phyloP scores from a whole-genome alignment of 192 early-diverging fungal genomes.

The Geranomyces variabilis region DNA sequence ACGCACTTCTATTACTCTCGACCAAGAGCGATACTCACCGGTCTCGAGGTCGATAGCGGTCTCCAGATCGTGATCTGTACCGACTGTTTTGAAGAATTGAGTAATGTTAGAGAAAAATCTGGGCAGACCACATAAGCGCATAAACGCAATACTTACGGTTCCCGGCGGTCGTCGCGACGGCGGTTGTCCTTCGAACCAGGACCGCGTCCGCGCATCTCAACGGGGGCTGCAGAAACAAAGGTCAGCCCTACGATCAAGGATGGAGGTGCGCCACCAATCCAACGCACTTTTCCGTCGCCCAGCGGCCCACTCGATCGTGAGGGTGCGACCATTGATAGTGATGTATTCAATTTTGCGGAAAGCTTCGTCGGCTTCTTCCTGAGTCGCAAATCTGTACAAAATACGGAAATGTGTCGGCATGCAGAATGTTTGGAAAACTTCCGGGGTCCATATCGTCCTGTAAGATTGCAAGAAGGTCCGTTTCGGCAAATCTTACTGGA shows the following conservation, averaged over 20 bases:
- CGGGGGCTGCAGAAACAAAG: constrained; percentile 31
- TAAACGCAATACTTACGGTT: neutral
- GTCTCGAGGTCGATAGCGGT: constrained; percentile 17
- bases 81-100: neutral
- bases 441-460: neutral
- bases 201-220: constrained; percentile 40
- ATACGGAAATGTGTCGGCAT: neutral
- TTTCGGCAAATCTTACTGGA: constrained; percentile 38
- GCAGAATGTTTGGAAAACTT: neutral
- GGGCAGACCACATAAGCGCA: neutral
- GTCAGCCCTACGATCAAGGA: too few relatives aligned
- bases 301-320: constrained; percentile 54
- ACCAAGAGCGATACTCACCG: neutral
- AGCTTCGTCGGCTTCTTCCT: constrained; percentile 50
- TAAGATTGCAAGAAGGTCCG: neutral
- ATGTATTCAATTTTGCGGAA: constrained; percentile 55
- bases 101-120: neutral
- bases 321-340: constrained; percentile 46
- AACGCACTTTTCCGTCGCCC: constrained; percentile 47
- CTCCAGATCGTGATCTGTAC: constrained; percentile 6
- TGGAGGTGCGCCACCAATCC: too few relatives aligned
- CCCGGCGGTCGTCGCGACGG: neutral
- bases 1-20: too few relatives aligned
- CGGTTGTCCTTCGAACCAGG: constrained; percentile 6
- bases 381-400: constrained; percentile 41